Evolutionary conservation across 1,284 basidiomycete species (phyloP), one percentile per base, ranked within the genome.

Genomic region (Moniliophthora roreri): DNA sequence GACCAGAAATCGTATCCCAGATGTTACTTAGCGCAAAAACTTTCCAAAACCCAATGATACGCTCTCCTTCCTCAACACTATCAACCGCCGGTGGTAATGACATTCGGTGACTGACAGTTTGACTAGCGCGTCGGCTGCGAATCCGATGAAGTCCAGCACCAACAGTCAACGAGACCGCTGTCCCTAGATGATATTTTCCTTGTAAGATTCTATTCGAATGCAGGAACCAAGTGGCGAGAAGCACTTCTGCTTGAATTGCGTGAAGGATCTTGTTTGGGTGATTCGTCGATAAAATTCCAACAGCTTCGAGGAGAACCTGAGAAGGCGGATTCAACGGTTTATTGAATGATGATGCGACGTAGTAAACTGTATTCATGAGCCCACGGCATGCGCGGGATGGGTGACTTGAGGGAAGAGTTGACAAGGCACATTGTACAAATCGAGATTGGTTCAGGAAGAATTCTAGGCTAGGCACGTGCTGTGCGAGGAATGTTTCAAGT

Each of bases 11-110:
- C 9, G 77, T 73, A 3, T 74, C 70, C 21, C 82, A 70, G 63
- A 76, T 73, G 53, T 80, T 78, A 64, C 82, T 80, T 44, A 84
- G 66, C 35, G 69, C 65, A 55, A 77, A 77, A 8, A 79, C 77
- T 3, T 75, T 66, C 83, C 82, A 85, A 60, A 84, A 84, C 1
- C 74, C 77, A 56, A 78, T 77, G 46, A 84, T 81, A 28, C 78
- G 70, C 61, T 85, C 82, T 18, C 76, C 81, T 59, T 82, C 79
- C 56, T 83, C 81, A 24, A 79, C 60, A 16, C 53, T 52, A 57
- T 71, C 70, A 6, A 54, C 54, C 26, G 60, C 62, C 1, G 64
- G 66, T 15, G 73, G 57, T 18, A 64, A 60, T 36, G 69, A 59
- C 24, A 70, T 62, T 35, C 64, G 69, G 62, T 1, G 68, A 63